These are phyloP conservation scores for Phytophthora ramorum DNA, from an alignment of 352 stramenopile species.

Conservation along the genomic window DNA sequence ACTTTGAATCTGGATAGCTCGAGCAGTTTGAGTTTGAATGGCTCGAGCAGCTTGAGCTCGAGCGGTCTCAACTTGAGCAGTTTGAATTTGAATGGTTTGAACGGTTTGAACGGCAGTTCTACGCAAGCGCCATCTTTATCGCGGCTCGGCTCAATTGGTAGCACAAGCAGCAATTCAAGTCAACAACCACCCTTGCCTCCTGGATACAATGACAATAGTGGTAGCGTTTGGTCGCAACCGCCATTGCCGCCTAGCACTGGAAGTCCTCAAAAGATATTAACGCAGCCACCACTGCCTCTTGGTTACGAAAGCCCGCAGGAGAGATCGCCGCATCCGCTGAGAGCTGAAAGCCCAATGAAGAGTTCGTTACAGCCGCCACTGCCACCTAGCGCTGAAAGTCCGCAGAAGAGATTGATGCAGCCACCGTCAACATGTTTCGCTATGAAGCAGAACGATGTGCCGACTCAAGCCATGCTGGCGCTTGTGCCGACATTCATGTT, in stretches of 20 bases:
- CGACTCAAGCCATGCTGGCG: conserved; percentile 29
- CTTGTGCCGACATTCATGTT: conserved; percentile 37
- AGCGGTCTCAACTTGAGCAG: conserved; percentile 3
- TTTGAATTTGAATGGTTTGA: conserved; percentile 36
- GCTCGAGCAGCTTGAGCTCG: conserved; percentile 26
- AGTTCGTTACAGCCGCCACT: conserved; percentile 21
- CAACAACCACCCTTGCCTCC: conserved; percentile 27
- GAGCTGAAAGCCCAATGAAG: conserved; percentile 27
- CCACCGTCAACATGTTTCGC: conserved; percentile 11
- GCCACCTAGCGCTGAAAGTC: conserved; percentile 21
- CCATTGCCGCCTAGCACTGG: conserved; percentile 20
- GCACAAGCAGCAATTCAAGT: conserved; percentile 33
- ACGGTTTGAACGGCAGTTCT: conserved; percentile 21
- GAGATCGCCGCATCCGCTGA: conserved; percentile 14
- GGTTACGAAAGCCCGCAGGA: conserved; percentile 23
- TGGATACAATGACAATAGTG: conserved; percentile 34
- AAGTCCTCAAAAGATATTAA: conserved; percentile 27
- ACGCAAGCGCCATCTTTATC: conserved; percentile 33
- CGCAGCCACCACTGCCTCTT: conserved; percentile 15
- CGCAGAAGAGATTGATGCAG: conserved; percentile 21
- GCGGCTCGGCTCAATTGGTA: conserved; percentile 39
- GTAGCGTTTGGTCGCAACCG: conserved; percentile 35
- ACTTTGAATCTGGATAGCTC: conserved; percentile 17
- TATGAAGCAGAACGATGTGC: conserved; percentile 28
- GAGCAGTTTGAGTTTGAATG: conserved; percentile 29